Evolutionary conservation across 1,284 basidiomycete species (phyloP), one percentile per base, ranked within the genome.

Genomic region (Leccinum solheimii): DNA sequence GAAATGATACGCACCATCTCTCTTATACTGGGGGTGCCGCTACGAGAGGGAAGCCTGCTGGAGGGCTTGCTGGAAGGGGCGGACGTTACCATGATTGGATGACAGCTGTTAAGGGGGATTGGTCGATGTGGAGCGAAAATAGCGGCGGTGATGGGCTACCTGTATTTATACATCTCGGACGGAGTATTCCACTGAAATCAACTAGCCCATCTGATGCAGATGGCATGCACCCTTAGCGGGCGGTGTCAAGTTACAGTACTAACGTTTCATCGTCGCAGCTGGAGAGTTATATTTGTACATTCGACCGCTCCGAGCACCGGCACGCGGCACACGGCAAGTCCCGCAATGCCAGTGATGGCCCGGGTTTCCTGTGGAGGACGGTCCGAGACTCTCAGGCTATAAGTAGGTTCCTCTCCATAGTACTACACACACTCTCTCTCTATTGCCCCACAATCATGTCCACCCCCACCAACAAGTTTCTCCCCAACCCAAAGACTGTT

Each of bases 401-500:
- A 67, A 65, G 45, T 62, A 65, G 36, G 50, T 49, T n/a, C 36
- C 23, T 26, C 53, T 3, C 8, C 6, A 4, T 16, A 10, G 19
- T 49, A 11, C n/a, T 30, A 11, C 32, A 11, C 32, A 11, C 32
- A 11, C 32, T 2, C 32, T 14, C 43, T 34, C 6, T 43, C 56
- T 14, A 56, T n/a, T 40, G 9, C 4, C 11, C 23, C 9, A 8
- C 11, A 43, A 8, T 4, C 55, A 74, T 66, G 65, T 64, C 68
- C 62, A 66, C 72, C n/a, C 74, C 64, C 53, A 23, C n/a, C 51
- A 67, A 67, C 66, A 74, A 76, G 70, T 92, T 90, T 72, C 76
- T 93, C 59, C 72, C 81, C 16, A 80, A 88, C 62, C 90, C 90
- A 49, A 87, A 85, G 76, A 90, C 88, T 0, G 56, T 72, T 32